Evolutionary conservation across 2,329 filamentous ascomycete genomes (phyloP).

Genomic region (Bretziella fagacearum): DNA sequence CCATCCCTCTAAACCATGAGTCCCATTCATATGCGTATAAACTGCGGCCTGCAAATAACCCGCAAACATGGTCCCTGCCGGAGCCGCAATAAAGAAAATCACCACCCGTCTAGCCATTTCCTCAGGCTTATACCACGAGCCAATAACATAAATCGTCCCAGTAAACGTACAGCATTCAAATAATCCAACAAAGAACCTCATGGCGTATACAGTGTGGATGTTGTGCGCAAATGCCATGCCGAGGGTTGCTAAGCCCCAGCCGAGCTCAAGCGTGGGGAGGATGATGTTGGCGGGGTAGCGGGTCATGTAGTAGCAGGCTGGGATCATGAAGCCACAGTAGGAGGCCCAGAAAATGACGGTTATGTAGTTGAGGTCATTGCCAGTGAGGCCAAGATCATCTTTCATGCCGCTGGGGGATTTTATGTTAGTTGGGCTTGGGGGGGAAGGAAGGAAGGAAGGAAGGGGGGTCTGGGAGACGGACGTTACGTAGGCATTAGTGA

Average conservation of each 20-base stretch:
- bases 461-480: slow-evolving; percentile 14
- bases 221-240: slow-evolving; percentile 20
- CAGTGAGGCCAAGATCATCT: slow-evolving; percentile 21
- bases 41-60: slow-evolving; percentile 37
- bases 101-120: slow-evolving; percentile 31
- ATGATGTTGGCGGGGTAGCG: slow-evolving; percentile 23
- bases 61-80: slow-evolving; percentile 33
- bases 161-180: slow-evolving; percentile 20
- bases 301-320: slow-evolving; percentile 25
- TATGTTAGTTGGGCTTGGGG: no score
- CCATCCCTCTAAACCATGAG: slow-evolving; percentile 33
- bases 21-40: slow-evolving; percentile 34
- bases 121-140: slow-evolving; percentile 23
- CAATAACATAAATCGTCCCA: slow-evolving; percentile 22
- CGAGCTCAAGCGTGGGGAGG: slow-evolving; percentile 20
- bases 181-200: slow-evolving; percentile 23
- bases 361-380: slow-evolving; percentile 22
- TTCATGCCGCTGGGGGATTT: slow-evolving; percentile 23
- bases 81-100: slow-evolving; percentile 33
- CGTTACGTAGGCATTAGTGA: slow-evolving; percentile 25
- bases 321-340: slow-evolving; percentile 26
- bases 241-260: slow-evolving; percentile 21
- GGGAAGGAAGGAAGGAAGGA: neutral
- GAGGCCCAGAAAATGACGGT: slow-evolving; percentile 22
- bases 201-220: slow-evolving; percentile 22